These are phyloP conservation scores for Senecio squalidus DNA, from an alignment of 140 eudicot species.

Conservation along the genomic window DNA sequence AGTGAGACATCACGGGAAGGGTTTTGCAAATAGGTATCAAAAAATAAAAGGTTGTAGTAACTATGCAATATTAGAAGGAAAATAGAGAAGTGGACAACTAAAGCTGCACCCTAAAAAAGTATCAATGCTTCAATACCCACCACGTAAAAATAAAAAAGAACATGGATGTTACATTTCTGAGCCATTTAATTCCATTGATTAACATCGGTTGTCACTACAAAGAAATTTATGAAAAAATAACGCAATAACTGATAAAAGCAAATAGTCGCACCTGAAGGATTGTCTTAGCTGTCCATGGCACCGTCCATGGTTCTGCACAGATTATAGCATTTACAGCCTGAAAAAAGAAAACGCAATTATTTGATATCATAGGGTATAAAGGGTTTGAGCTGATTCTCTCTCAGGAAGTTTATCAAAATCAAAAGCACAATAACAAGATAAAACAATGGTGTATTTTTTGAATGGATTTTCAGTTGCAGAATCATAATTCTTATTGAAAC, in stretches of 20 bases:
- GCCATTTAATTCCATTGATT: too few species aligned
- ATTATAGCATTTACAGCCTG: constrained; percentile 53
- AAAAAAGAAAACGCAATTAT: constrained; percentile 3
- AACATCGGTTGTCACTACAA: background rate
- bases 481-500: background rate
- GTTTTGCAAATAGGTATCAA: background rate
- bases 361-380: background rate
- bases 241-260: constrained; percentile 2
- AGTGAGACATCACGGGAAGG: background rate
- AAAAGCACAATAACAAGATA: background rate
- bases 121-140: background rate
- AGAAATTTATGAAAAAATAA: constrained; percentile 1
- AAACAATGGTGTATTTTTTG: too few species aligned
- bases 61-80: too few species aligned
- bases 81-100: too few species aligned
- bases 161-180: too few species aligned
- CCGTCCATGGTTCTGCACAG: constrained; percentile 62
- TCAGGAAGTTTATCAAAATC: background rate
- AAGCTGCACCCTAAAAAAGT: too few species aligned
- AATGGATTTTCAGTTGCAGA: background rate
- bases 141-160: background rate
- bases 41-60: background rate
- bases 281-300: constrained; percentile 91
- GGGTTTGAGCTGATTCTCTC: too few species aligned
- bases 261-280: constrained; percentile 53